Percentiles rank a stretch among this genome's conserved stretches.
Evolutionary conservation across 176 grass and related monocot species (phyloP).

Genomic region (Avena eriantha): DNA sequence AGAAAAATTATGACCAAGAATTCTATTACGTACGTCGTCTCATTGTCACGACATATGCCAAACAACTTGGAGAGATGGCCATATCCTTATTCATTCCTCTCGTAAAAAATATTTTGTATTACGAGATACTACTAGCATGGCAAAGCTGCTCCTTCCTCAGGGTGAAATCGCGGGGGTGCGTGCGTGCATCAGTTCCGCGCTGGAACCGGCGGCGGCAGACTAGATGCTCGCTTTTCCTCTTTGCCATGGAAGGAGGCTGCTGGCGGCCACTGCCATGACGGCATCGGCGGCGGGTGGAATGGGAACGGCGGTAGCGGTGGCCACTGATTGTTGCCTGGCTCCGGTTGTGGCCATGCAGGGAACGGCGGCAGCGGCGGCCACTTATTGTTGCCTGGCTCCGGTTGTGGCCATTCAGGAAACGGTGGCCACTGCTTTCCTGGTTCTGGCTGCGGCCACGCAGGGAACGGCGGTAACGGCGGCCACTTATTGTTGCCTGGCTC

Average conservation of each 20-base stretch:
- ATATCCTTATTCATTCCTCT: background rate
- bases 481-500: conserved; percentile 32
- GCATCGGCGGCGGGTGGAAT: conserved; percentile 28
- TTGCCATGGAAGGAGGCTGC: conserved; percentile 11
- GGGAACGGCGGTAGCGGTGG: conserved; percentile 26
- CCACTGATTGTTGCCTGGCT: conserved; percentile 28
- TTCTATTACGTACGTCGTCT: background rate
- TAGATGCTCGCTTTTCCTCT: conserved; percentile 11
- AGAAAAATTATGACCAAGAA: background rate
- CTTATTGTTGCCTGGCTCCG: conserved; percentile 20
- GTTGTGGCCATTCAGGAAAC: conserved; percentile 37
- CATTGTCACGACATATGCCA: background rate
- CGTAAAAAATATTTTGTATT: background rate
- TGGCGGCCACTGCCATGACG: conserved; percentile 30
- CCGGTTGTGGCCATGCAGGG: conserved; percentile 15
- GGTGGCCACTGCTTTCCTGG: conserved; percentile 34
- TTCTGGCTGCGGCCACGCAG: conserved; percentile 29
- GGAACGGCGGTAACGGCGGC: conserved; percentile 32
- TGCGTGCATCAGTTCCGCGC: conserved; percentile 18
- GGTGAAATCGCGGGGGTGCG: background rate
- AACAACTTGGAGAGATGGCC: background rate
- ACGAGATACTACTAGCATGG: background rate
- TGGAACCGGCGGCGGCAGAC: conserved; percentile 6
- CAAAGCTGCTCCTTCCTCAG: background rate
- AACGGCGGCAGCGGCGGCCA: conserved; percentile 32